These are phyloP conservation scores for Artemisia annua DNA, from an alignment of 129 eudicot genomes.

Conservation along the genomic window DNA sequence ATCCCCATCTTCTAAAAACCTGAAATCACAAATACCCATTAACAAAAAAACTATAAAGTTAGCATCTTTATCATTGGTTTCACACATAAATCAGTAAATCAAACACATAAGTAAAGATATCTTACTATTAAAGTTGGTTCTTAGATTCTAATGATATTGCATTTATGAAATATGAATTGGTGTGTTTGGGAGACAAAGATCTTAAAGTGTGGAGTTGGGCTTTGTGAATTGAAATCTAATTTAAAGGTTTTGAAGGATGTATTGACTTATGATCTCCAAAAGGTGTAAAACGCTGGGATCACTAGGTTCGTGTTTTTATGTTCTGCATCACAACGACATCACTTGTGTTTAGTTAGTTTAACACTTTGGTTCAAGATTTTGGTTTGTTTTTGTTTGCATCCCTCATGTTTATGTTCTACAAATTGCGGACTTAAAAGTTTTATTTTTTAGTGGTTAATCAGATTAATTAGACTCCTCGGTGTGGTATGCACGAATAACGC, in stretches of 20 bases:
- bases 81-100: not conserved
- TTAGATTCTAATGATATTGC: not conserved
- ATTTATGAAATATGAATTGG: conserved; percentile 13
- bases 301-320: conserved; percentile 27
- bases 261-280: conserved; percentile 35
- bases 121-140: conserved; percentile 21
- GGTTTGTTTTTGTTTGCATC: conserved; percentile 14
- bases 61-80: conserved; percentile 10
- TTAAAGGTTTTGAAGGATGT: conserved; percentile 19
- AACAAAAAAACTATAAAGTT: not conserved
- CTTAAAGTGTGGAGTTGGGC: conserved; percentile 22
- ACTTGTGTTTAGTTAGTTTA: conserved; percentile 19
- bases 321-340: conserved; percentile 32
- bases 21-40: conserved; percentile 10
- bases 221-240: conserved; percentile 14
- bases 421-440: not conserved
- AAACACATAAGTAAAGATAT: not conserved
- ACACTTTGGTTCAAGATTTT: conserved; percentile 20
- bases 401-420: not conserved
- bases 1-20: conserved; percentile 30
- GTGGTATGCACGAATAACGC: too few relatives aligned
- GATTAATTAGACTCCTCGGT: too few relatives aligned
- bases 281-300: too few relatives aligned
- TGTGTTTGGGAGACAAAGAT: conserved; percentile 14
- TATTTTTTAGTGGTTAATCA: too few relatives aligned